A percentile compares a stretch with the other conserved stretches of the same genome.
Conservation (phyloP, 345 rosid genomes). For the Citrus trifoliata region DNA sequence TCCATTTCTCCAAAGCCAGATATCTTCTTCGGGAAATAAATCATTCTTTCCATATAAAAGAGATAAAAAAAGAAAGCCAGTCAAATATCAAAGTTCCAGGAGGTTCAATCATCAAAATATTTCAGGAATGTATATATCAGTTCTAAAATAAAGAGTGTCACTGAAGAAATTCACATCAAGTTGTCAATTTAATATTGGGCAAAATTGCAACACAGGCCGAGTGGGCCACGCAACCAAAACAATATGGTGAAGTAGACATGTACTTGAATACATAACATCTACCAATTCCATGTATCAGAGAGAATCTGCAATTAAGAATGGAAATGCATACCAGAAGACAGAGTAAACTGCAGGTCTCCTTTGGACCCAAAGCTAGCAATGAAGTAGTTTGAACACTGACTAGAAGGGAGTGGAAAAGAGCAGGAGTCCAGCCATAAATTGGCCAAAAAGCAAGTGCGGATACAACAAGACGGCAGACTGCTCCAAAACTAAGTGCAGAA, state of each 20-base stretch:
- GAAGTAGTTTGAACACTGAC: constrained; percentile 70
- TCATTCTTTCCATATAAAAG: constrained; percentile 66
- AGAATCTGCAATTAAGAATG: constrained; percentile 5
- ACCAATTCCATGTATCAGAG: neutral
- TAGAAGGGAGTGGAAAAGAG: constrained; percentile 85
- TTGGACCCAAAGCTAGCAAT: constrained; percentile 80
- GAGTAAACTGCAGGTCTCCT: constrained; percentile 91
- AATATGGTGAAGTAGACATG: neutral
- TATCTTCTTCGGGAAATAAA: constrained; percentile 84
- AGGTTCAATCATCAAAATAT: constrained; percentile 6
- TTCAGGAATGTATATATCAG: constrained; percentile 1
- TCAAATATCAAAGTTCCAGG: constrained; percentile 25
- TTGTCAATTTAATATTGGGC: neutral
- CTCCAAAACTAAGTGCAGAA: constrained; percentile 92
- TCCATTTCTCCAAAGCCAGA: constrained; percentile 92
- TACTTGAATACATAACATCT: constrained; percentile 5
- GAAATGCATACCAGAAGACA: constrained; percentile 77
- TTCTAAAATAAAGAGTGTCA: neutral
- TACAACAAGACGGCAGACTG: constrained; percentile 88
- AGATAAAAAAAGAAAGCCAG: constrained; percentile 20
- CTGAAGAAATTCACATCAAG: neutral
- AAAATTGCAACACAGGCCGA: neutral
- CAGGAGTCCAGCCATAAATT: constrained; percentile 89
- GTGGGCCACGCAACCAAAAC: neutral
- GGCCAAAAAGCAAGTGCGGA: constrained; percentile 98